Evolutionary conservation across 768 basidiomycete genomes (phyloP), one percentile per base, ranked within the genome.

Genomic region (Mrakia gelida): DNA sequence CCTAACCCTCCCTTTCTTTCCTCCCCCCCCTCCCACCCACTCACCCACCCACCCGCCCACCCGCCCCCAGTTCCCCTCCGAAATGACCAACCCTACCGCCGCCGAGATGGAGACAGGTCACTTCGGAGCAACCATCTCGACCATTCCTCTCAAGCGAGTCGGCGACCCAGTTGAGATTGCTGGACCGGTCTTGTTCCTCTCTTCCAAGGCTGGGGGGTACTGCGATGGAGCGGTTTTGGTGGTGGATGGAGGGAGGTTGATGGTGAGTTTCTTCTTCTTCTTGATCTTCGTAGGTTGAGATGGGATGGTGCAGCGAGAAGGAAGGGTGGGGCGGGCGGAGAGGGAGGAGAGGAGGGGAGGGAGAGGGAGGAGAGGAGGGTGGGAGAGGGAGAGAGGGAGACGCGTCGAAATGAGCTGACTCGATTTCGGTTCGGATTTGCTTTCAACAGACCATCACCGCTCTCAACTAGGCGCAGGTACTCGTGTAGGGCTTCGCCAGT

Each of bases 241-340:
- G 15, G 67, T 77, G n/a, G 76, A 77, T 62, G 76, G 76, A 16
- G 76, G 76, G 2, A 32, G 76, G 38, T n/a, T 71, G 59, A 71
- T 77, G 76, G 67, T 70, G 32, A 34, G 67, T 54, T 28, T 6
- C 3, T n/a, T 34, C 16, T 4, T 41, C 41, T 26, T 16, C 41
- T 41, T 26, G 34, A 3, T 3, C 23, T n/a, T n/a, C n/a, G n/a
- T n/a, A 38, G 38, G 38, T 38, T 38, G 38, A 8, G 38, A 3
- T 38, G 4, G 38, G 38, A n/a, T 38, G 38, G 8, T 38, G 3
- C 38, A 8, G 38, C 8, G 30, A 18, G 5, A 9, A 32, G 34
- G n/a, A n/a, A 18, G 13, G 15, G 16, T 15, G 65, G 65, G 21
- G 26, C 1, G 10, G 32, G 16, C 9, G 65, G 16, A 38, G 18